phyloP scores from a whole-genome alignment of 805 yeast species.

The Scheffersomyces ergatensis region DNA sequence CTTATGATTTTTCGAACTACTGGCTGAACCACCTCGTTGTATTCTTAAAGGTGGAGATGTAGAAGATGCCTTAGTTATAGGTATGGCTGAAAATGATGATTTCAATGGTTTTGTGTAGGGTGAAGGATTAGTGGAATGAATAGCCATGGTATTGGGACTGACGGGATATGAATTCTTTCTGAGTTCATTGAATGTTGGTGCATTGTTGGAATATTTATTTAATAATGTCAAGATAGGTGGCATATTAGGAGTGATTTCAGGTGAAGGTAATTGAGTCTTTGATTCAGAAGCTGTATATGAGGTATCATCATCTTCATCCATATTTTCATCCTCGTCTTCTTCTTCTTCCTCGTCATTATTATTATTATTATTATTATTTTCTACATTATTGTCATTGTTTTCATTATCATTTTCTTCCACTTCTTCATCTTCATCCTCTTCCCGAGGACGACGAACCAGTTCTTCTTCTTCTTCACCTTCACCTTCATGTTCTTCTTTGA shows the following conservation, averaged over 20 bases:
- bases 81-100: slow-evolving; percentile 8
- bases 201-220: slow-evolving; percentile 15
- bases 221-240: slow-evolving; percentile 30
- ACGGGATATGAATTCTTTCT: slow-evolving; percentile 14
- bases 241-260: slow-evolving; percentile 37
- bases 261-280: slow-evolving; percentile 23
- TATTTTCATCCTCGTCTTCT: slow-evolving; percentile 3
- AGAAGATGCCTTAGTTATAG: neutral
- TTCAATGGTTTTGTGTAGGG: slow-evolving; percentile 27
- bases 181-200: slow-evolving; percentile 5
- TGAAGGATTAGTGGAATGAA: slow-evolving; percentile 11
- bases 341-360: too few relatives aligned
- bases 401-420: slow-evolving; percentile 4
- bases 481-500: slow-evolving; percentile 2
- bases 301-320: slow-evolving; percentile 5
- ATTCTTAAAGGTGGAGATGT: slow-evolving; percentile 4
- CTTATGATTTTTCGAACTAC: neutral
- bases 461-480: slow-evolving; percentile 1
- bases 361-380: neutral
- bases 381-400: neutral
- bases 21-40: neutral
- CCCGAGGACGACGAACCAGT: too few relatives aligned
- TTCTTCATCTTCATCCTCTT: slow-evolving; percentile 7
- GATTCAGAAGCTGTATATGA: neutral
- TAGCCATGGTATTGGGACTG: slow-evolving; percentile 17